Evolutionary conservation across 192 early-diverging fungal species (phyloP).

Genomic region (Pecoramyces ruminantium): DNA sequence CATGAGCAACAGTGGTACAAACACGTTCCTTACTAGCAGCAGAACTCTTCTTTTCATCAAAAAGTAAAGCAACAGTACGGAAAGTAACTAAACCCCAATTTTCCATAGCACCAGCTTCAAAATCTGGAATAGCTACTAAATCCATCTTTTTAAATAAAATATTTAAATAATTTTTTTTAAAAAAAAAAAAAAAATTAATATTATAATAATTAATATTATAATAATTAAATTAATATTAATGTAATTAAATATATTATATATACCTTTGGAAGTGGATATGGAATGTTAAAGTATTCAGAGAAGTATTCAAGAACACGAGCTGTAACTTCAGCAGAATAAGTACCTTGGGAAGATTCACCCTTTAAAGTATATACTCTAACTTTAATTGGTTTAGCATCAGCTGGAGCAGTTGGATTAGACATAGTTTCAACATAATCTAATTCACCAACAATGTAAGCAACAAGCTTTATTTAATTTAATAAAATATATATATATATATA

Average conservation of each 20-base stretch:
- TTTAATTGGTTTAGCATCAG: conserved; percentile 48
- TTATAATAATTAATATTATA: no score
- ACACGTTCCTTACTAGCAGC: conserved; percentile 63
- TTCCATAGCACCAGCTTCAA: conserved; percentile 62
- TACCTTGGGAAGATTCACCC: conserved; percentile 62
- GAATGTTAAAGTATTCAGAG: conserved; percentile 67
- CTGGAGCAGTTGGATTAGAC: conserved; percentile 28
- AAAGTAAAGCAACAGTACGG: conserved; percentile 64
- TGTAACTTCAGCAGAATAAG: conserved; percentile 66
- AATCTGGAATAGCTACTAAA: conserved; percentile 83
- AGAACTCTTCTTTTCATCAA: conserved; percentile 61
- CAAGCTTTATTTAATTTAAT: conserved; percentile 12
- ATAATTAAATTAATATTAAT: neutral
- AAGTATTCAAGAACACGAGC: conserved; percentile 65
- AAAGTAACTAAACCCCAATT: conserved; percentile 97
- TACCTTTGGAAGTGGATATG: conserved; percentile 80
- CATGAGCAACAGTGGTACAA: conserved; percentile 80
- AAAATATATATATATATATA: no score
- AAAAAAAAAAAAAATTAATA: no score
- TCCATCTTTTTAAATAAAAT: conserved; percentile 33
- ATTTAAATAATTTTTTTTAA: no score
- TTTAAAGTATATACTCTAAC: conserved; percentile 74
- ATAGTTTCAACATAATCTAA: conserved; percentile 78
- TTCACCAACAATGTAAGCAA: conserved; percentile 86
- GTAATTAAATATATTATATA: neutral